A percentile compares a stretch with the other conserved stretches of the same genome.
Evolutionary conservation across 805 yeast species (phyloP).

Genomic region (Lachancea mirantina): DNA sequence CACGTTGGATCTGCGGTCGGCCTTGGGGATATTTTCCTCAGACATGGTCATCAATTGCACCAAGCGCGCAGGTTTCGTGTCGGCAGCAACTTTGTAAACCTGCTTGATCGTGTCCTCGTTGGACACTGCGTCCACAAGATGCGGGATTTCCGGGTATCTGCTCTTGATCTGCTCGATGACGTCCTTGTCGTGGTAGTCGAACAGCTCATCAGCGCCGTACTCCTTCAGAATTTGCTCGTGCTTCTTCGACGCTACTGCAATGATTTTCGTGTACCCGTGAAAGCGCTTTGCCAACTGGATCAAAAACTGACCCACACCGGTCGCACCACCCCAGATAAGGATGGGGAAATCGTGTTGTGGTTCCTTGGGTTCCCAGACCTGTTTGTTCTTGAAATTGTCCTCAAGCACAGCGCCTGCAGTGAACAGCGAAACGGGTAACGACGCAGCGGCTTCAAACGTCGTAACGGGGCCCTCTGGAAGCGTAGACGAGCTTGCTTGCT

Average conservation of each 20-base stretch:
- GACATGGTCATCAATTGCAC: constrained; percentile 30
- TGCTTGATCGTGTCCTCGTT: constrained; percentile 26
- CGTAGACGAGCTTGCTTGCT: constrained; percentile 8
- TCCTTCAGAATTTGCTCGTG: constrained; percentile 36
- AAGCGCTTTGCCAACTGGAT: constrained; percentile 52
- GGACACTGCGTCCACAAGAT: constrained; percentile 33
- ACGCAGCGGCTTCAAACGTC: constrained; percentile 58
- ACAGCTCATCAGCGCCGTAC: constrained; percentile 44
- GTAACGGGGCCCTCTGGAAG: constrained; percentile 29
- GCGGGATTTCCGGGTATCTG: constrained; percentile 26
- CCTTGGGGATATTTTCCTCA: constrained; percentile 19
- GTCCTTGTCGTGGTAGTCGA: constrained; percentile 44
- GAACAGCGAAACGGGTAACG: constrained; percentile 45
- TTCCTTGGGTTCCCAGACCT: constrained; percentile 21
- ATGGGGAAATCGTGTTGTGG: constrained; percentile 35
- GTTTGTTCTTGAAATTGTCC: constrained; percentile 19
- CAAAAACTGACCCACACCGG: constrained; percentile 51
- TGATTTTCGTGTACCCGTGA: constrained; percentile 36
- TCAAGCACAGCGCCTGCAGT: constrained; percentile 41
- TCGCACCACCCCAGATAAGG: constrained; percentile 63
- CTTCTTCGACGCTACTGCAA: constrained; percentile 46
- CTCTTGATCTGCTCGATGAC: constrained; percentile 38
- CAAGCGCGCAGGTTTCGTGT: constrained; percentile 28
- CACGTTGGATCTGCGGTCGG: constrained; percentile 31
- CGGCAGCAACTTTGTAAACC: constrained; percentile 32